Base-by-base conservation (phyloP, 768 basidiomycete species). In the Hygrophoropsis aurantiaca region DNA sequence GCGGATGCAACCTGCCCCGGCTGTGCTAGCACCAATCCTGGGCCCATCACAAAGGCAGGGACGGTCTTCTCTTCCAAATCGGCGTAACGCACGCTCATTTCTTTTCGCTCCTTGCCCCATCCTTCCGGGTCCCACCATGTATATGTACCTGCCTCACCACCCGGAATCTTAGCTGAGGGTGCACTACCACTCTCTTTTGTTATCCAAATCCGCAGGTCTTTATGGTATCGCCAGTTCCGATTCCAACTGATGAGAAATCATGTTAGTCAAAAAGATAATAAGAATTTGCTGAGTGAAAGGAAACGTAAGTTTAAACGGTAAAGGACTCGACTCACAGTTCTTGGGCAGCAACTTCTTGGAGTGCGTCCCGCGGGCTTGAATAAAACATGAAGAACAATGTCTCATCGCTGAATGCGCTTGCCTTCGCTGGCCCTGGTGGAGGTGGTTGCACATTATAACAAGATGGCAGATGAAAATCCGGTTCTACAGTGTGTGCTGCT, bases 301-400 rank as follows among this genome's bases (percentile, higher is more conserved):
- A 21, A 47, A 33, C 23, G 52, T 38, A 47, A 51, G 44, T 33
- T 45, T 46, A 27, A 46, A 25, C 34, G 40, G 42, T 36, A 53
- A 55, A 46, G 16, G 35, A 49, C 52, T 38, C 53, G 3, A 84
- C 90, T 67, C 69, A 95, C 92, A 98, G 74, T 73, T 97, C 94
- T 64, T 92, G 88, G 39, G 92, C 93, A 13, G 94, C 94, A 42
- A 93, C 80, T 69, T 98, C 94, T 67, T 98, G 94, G 45, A 95
- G 73, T 33, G 87, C 85, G 71, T 98, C 94, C 59, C 90, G 75
- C 47, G 94, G 92, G 68, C 83, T 85, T 47, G 91, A 84, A 71
- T 97, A 98, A 77, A 98, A 98, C 82, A 95, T 94, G 78, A 91
- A 95, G 70, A 98, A 97, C 21, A 98, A 72, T 13, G 94, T 97